Percentiles rank a stretch among this genome's conserved stretches.
phyloP scores from a whole-genome alignment of 371 early-diverging fungal genomes.

The Amoeboradix gromovi region DNA sequence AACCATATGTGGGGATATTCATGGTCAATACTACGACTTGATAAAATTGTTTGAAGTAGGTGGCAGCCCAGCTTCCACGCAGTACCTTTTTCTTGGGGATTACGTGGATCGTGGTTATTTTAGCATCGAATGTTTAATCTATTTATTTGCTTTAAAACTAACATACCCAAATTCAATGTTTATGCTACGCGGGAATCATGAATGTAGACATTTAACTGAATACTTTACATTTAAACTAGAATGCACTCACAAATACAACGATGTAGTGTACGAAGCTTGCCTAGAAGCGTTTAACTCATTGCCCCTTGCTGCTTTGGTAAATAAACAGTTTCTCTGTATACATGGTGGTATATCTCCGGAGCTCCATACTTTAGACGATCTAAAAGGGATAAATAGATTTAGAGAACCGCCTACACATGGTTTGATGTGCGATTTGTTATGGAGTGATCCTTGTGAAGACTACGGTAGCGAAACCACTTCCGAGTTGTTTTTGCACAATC shows the following conservation, averaged over 20 bases:
- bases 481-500: constrained; percentile 55
- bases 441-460: constrained; percentile 90
- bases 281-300: constrained; percentile 6
- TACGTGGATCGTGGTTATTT: constrained; percentile 95
- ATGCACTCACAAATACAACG: constrained; percentile 61
- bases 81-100: constrained; percentile 74
- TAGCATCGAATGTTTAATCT: constrained; percentile 30
- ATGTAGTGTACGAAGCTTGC: constrained; percentile 7
- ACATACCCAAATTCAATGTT: constrained; percentile 7
- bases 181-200: constrained; percentile 11
- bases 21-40: constrained; percentile 94
- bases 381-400: constrained; percentile 54
- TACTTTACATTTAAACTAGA: constrained; percentile 79
- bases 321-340: constrained; percentile 8
- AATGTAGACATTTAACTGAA: constrained; percentile 35
- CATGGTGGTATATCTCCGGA: constrained; percentile 12
- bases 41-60: constrained; percentile 92
- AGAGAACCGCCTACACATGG: constrained; percentile 77
- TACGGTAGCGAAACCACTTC: constrained; percentile 60
- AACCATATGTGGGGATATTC: constrained; percentile 89
- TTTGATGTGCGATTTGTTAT: constrained; percentile 79
- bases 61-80: constrained; percentile 58
- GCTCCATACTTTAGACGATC: constrained; percentile 2
- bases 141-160: constrained; percentile 7
- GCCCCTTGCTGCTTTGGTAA: constrained; percentile 8